Percentiles rank a stretch among this genome's conserved stretches.
Evolutionary conservation across 2,329 filamentous ascomycete genomes (phyloP).

Genomic region (Sclerotinia borealis): DNA sequence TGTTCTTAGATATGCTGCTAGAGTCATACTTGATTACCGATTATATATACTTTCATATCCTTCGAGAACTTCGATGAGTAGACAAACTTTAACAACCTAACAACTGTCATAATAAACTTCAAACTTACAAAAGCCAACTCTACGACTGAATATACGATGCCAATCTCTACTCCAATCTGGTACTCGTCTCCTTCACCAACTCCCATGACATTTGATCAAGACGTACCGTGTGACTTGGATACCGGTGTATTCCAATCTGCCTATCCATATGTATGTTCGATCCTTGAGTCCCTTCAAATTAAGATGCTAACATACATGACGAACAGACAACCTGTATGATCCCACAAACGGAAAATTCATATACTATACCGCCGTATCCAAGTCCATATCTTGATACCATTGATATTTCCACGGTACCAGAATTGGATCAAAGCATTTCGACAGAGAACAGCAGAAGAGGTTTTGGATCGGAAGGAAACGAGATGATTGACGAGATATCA

Average conservation of each 20-base stretch:
- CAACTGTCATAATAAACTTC: neutral
- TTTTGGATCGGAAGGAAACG: constrained; percentile 3
- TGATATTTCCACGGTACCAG: neutral
- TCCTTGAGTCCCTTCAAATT: neutral
- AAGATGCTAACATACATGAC: neutral
- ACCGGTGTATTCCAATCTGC: neutral
- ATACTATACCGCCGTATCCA: constrained; percentile 7
- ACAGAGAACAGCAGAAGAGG: neutral
- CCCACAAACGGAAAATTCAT: neutral
- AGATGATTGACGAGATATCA: neutral
- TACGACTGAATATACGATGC: neutral
- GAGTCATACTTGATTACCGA: constrained; percentile 5
- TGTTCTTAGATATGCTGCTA: neutral
- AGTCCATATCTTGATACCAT: constrained; percentile 5
- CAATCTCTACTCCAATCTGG: constrained; percentile 6
- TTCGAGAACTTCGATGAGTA: neutral
- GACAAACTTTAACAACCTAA: neutral
- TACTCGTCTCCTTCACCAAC: constrained; percentile 4
- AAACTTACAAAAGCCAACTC: neutral
- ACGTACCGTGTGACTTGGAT: constrained; percentile 1
- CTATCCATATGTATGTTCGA: constrained; percentile 9
- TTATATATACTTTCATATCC: constrained; percentile 11
- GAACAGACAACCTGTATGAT: constrained; percentile 1
- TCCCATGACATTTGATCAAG: constrained; percentile 7
- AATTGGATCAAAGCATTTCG: constrained; percentile 6